A percentile compares a stretch with the other conserved stretches of the same genome.
Conservation (phyloP, 2,329 filamentous ascomycete genomes). For the Sclerotinia nivalis region DNA sequence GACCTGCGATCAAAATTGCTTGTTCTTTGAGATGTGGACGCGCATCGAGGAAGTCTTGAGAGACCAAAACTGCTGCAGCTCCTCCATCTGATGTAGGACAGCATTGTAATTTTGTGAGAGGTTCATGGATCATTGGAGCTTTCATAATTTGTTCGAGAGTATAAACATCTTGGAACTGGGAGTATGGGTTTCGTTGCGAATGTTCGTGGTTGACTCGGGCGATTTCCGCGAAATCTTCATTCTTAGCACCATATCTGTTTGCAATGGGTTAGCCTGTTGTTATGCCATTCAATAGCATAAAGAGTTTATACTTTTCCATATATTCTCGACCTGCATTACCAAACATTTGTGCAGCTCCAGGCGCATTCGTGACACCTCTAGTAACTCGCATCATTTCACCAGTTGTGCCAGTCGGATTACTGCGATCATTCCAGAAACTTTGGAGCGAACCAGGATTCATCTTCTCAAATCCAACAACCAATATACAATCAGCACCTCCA, state of each 20-base stretch:
- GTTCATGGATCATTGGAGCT: conserved; percentile 75
- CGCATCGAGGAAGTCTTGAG: conserved; percentile 82
- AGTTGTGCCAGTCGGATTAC: conserved; percentile 74
- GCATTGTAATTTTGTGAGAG: conserved; percentile 97
- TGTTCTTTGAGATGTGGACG: conserved; percentile 78
- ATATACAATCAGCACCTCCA: conserved; percentile 81
- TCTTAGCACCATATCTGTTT: conserved; percentile 61
- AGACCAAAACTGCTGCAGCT: conserved; percentile 85
- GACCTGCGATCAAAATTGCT: conserved; percentile 87
- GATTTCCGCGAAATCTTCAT: conserved; percentile 92
- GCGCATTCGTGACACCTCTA: conserved; percentile 76
- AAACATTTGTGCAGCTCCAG: conserved; percentile 89
- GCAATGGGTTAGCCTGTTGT: background rate
- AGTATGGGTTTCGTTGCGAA: conserved; percentile 90
- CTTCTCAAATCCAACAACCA: conserved; percentile 97
- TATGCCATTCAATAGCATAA: background rate
- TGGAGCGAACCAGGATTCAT: conserved; percentile 92
- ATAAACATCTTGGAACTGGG: conserved; percentile 95
- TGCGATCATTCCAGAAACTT: conserved; percentile 80
- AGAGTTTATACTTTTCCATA: conserved; percentile 73
- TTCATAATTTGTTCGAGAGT: conserved; percentile 78
- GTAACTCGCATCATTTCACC: conserved; percentile 80
- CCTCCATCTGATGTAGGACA: conserved; percentile 94
- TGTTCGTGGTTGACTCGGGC: conserved; percentile 90
- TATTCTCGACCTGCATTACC: conserved; percentile 93